Evolutionary conservation across 2,329 filamentous ascomycete species (phyloP), one percentile per base, ranked within the genome.

Genomic region (Zopfia rhizophila): DNA sequence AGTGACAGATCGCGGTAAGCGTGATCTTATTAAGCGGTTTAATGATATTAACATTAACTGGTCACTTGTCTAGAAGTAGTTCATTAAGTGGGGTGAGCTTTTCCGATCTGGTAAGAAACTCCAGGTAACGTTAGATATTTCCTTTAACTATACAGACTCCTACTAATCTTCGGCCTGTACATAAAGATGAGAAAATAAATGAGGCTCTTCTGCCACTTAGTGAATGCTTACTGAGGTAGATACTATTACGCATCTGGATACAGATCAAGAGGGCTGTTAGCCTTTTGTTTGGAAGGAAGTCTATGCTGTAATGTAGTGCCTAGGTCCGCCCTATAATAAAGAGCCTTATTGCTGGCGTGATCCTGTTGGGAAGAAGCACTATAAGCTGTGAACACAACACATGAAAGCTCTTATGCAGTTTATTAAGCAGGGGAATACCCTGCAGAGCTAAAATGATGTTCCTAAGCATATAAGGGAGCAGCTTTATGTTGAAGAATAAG

Each of bases 61-160:
- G 62, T 44, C 55, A n/a, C 19, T 63, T 11, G 54, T 71, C 38
- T 62, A 65, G 52, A 65, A 56, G 35, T 55, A 68, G 48, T 54
- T 71, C 25, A 30, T 50, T 6, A 29, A 22, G 35, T 66, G 56
- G 61, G 54, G 52, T 17, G 43, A 55, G 41, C 49, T 58, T 23
- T 61, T 69, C 29, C 55, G 50, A 22, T 32, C 48, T 29, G 60
- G 65, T 38, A 69, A 63, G 55, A 66, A 55, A 48, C 60, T 72
- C 7, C 60, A 52, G 43, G 40, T 69, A 5, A n/a, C n/a, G n/a
- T n/a, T 65, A 12, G 52, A 56, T 21, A 44, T 70, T 7, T 56
- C 53, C 23, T 65, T 70, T 40, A 67, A 69, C 44, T 70, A 70
- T 41, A 38, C 62, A 55, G 60, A 65, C 23, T 18, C 38, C 4